Conservation (phyloP, 176 grass and related monocot species). For the Oryza australiensis region DNA sequence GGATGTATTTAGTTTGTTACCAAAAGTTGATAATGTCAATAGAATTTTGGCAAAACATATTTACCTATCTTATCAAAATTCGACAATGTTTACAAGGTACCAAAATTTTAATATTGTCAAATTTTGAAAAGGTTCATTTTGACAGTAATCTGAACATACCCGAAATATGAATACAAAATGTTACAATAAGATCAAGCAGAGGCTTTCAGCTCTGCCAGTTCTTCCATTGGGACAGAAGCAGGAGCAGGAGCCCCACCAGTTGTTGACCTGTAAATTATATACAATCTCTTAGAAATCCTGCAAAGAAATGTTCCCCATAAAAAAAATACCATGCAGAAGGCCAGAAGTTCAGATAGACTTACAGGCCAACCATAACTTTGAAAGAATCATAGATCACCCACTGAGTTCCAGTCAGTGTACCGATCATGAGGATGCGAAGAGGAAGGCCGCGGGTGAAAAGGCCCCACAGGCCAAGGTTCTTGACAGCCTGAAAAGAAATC, state of each 20-base stretch:
- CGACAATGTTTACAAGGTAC: no score
- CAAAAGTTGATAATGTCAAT: no score
- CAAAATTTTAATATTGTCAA: no score
- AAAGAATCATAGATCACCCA: constrained; percentile 94
- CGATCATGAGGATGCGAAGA: constrained; percentile 86
- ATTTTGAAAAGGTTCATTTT: no score
- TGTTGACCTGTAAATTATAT: constrained; percentile 64
- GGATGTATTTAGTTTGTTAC: no score
- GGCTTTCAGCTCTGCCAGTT: constrained; percentile 32
- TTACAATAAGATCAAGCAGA: constrained; percentile 33
- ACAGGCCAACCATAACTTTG: constrained; percentile 87
- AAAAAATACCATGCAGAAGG: background rate
- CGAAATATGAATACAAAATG: background rate
- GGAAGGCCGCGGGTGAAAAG: constrained; percentile 86
- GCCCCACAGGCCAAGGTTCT: constrained; percentile 70
- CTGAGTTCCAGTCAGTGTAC: constrained; percentile 74
- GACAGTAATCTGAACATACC: no score
- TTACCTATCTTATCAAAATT: no score
- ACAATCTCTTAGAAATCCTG: background rate
- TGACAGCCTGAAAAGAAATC: constrained; percentile 57
- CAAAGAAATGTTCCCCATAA: background rate
- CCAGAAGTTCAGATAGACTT: constrained; percentile 29
- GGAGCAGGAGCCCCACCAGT: constrained; percentile 66
- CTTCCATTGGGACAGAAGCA: constrained; percentile 28
- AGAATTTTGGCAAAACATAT: no score